Percentiles rank a stretch among this genome's conserved stretches.
Conservation (phyloP, 1,139 yeast species). For the Nakaseomyces uthaithaninus region DNA sequence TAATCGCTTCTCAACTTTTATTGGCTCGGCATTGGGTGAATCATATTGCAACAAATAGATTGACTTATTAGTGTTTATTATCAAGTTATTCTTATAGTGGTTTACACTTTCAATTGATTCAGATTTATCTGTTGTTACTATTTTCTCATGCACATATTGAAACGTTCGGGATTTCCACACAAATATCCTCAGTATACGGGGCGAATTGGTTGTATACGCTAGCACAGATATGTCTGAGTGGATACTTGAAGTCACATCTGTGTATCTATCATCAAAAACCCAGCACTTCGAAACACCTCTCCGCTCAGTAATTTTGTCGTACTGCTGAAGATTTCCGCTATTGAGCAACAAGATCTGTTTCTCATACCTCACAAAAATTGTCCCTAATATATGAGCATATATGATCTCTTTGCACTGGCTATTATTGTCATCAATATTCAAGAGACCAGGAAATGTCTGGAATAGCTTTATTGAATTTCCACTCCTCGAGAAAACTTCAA, state of each 20-base stretch:
- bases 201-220: slow-evolving; percentile 19
- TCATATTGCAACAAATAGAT: slow-evolving; percentile 24
- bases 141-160: slow-evolving; percentile 21
- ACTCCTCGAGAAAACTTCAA: slow-evolving; percentile 26
- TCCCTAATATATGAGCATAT: slow-evolving; percentile 22
- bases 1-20: slow-evolving; percentile 18
- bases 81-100: slow-evolving; percentile 14
- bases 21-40: slow-evolving; percentile 8
- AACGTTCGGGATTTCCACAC: slow-evolving; percentile 27
- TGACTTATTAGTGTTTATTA: slow-evolving; percentile 21
- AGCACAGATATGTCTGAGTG: slow-evolving; percentile 15
- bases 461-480: slow-evolving; percentile 17
- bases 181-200: slow-evolving; percentile 20
- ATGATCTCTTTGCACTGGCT: slow-evolving; percentile 16
- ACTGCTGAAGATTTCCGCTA: slow-evolving; percentile 26
- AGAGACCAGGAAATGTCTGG: slow-evolving; percentile 25
- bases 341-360: slow-evolving; percentile 23
- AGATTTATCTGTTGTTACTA: slow-evolving; percentile 15
- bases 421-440: slow-evolving; percentile 14
- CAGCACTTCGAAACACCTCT: slow-evolving; percentile 27
- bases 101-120: slow-evolving; percentile 20
- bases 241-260: slow-evolving; percentile 7
- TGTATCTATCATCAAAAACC: slow-evolving; percentile 15
- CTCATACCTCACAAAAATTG: slow-evolving; percentile 26
- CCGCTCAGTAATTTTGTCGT: slow-evolving; percentile 29